Evolutionary conservation across 495 filamentous ascomycete species (phyloP), one percentile per base, ranked within the genome.

Genomic region (Aspergillus taichungensis): DNA sequence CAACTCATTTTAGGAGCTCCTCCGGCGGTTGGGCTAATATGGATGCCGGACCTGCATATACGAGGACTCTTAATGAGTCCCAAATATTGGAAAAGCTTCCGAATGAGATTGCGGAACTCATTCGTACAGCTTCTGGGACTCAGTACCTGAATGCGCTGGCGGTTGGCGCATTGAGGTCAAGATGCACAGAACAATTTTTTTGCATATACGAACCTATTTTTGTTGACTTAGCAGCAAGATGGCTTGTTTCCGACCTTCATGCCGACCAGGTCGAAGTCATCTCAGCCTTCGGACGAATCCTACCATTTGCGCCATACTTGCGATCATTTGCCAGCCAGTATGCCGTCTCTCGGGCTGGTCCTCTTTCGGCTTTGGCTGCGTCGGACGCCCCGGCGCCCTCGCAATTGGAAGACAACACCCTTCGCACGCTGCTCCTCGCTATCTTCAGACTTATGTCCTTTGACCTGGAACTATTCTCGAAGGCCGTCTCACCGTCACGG

Each of bases 251-350:
- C 10, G 64, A 71, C 31, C 59, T 71, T 40, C 49, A 66, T 34
- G 55, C 61, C 29, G 68, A 79, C 38, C 62, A 62, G 24, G 61
- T 75, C 49, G 57, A 60, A 36, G 68, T 84, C 37, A 65, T 94
- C 56, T 74, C 82, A 38, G 80, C 85, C 28, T 87, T 94, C 61
- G 84, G 85, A 41, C 74, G 84, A 56, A 78, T 94, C 30, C 57
- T 95, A 51, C 87, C 88, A 11, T 81, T 87, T 63, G 81, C 84
- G 46, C 84, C 87, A 31, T 73, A 88, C 52, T 66, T 94, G 11
- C 67, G 62, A 55, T 55, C 63, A 36, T 69, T 73, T 49, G 66
- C 70, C 46, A 65, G 67, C 49, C 61, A 66, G 53, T 72, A 69
- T 64, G 67, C 66, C 45, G 50, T 54, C 43, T 72, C 71, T 44